Evolutionary conservation across 192 early-diverging fungal genomes (phyloP), one percentile per base, ranked within the genome.

Genomic region (Entomortierella beljakovae): DNA sequence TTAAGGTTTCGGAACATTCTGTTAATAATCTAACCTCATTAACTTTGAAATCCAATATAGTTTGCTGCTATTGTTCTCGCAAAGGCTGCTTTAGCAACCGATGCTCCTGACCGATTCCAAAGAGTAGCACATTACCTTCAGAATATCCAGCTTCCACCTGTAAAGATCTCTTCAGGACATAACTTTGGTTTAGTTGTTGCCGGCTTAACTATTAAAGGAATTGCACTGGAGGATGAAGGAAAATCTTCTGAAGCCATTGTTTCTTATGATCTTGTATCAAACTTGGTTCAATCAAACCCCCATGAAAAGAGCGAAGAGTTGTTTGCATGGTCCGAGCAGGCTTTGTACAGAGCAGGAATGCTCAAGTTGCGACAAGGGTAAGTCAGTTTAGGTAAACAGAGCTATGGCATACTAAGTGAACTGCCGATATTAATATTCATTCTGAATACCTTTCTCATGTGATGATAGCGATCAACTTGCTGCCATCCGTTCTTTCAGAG

Each of bases 261-360:
- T 5, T 63, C 70, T 20, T 94, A 93, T 60, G 87, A 88, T 26
- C 71, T 80, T 32, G 84, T 86, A n/a, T 40, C 83, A 3, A 9
- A 32, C 16, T 71, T 83, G 16, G 28, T 88, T 50, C 49, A 83
- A 62, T 51, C 82, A 70, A 35, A 83, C 52, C 59, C 82, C 46
- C 59, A 80, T 16, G 83, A 82, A 53, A 55, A 63, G 49, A 51
- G 81, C 11, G 83, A 86, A 51, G 89, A 93, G 60, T 77, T 90
- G 31, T 57, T 82, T 13, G 82, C 89, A 53, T 93, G 93, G 91
- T 68, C 84, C 11, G 92, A 94, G 58, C 85, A 90, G 61, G 89
- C 89, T 20, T 70, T 94, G 64, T 94, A 93, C 74, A 88, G 90
- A 28, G 84, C 84, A 4, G 70, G 84, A 7, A 76, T 92, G 64